Evolutionary conservation across 805 yeast species (phyloP).

Genomic region (Candida krabiensis): DNA sequence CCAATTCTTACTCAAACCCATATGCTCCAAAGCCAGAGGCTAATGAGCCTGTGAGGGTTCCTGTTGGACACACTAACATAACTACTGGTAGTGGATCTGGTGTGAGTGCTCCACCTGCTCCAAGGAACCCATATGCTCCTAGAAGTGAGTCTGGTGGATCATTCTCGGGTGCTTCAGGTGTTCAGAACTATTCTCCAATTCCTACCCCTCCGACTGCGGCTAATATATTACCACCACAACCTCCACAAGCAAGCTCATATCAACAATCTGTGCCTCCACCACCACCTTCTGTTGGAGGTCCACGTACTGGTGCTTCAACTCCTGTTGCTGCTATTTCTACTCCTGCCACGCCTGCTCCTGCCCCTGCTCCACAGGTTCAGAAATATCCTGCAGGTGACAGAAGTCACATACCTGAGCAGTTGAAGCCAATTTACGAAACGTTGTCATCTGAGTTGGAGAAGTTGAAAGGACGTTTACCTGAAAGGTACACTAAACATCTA

Average conservation of each 20-base stretch:
- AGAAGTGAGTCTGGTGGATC: slow-evolving; percentile 30
- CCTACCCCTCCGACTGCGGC: slow-evolving; percentile 18
- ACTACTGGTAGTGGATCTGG: slow-evolving; percentile 13
- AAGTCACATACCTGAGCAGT: slow-evolving; percentile 59
- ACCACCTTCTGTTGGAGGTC: slow-evolving; percentile 18
- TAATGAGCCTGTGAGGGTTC: slow-evolving; percentile 25
- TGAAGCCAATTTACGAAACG: slow-evolving; percentile 56
- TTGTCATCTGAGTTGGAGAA: slow-evolving; percentile 56
- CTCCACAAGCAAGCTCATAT: slow-evolving; percentile 6
- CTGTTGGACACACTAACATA: slow-evolving; percentile 24
- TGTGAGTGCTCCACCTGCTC: slow-evolving; percentile 22
- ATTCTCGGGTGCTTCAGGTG: slow-evolving; percentile 6
- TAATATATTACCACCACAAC: slow-evolving; percentile 13
- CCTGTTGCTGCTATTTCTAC: slow-evolving; percentile 18
- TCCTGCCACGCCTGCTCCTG: slow-evolving; percentile 19
- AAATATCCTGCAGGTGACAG: slow-evolving; percentile 64
- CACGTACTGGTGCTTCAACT: slow-evolving; percentile 15
- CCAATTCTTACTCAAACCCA: slow-evolving; percentile 28
- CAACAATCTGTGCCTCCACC: slow-evolving; percentile 20
- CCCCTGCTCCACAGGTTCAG: slow-evolving; percentile 5
- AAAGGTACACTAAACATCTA: slow-evolving; percentile 68
- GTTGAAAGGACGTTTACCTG: slow-evolving; percentile 74
- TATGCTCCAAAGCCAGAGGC: slow-evolving; percentile 36
- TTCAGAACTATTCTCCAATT: slow-evolving; percentile 9
- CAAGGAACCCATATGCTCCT: slow-evolving; percentile 34